Conservation (phyloP, 2,329 filamentous ascomycete species). For the Botryotinia calthae region DNA sequence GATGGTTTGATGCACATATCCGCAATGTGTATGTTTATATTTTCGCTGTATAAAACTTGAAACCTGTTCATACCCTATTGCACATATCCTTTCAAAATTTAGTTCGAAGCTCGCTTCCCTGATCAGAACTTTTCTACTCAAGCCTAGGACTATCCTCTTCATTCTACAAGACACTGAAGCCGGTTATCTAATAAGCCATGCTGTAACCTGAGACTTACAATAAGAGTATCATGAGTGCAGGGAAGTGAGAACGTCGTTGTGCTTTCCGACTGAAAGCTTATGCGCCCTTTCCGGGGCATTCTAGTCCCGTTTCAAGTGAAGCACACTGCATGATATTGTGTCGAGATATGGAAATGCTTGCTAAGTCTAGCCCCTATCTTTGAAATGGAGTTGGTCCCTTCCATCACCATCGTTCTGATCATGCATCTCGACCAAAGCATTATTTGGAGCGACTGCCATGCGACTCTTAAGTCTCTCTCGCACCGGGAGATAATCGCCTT, state of each 20-base stretch:
- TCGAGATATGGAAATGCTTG: not conserved
- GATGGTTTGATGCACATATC: slow-evolving; percentile 11
- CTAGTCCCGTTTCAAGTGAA: slow-evolving; percentile 15
- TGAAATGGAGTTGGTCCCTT: not conserved
- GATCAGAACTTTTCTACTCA: not conserved
- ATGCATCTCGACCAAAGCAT: slow-evolving; percentile 12
- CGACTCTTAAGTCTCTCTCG: not conserved
- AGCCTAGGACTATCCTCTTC: not conserved
- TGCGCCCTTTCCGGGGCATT: not conserved
- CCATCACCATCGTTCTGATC: not conserved
- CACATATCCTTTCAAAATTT: not conserved
- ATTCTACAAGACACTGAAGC: not conserved
- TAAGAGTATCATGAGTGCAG: not conserved
- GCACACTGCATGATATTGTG: not conserved
- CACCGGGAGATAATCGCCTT: slow-evolving; percentile 5
- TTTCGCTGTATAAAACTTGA: slow-evolving; percentile 9
- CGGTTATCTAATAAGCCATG: not conserved
- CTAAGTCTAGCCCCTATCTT: not conserved
- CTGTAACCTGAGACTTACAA: not conserved
- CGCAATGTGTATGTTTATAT: slow-evolving; percentile 7
- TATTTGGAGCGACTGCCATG: not conserved
- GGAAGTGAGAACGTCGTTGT: not conserved
- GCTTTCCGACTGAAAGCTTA: not conserved
- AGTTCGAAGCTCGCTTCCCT: not conserved
- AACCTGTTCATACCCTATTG: not conserved